Conservation (phyloP, 805 yeast species). For the Cyberlindnera japonica region DNA sequence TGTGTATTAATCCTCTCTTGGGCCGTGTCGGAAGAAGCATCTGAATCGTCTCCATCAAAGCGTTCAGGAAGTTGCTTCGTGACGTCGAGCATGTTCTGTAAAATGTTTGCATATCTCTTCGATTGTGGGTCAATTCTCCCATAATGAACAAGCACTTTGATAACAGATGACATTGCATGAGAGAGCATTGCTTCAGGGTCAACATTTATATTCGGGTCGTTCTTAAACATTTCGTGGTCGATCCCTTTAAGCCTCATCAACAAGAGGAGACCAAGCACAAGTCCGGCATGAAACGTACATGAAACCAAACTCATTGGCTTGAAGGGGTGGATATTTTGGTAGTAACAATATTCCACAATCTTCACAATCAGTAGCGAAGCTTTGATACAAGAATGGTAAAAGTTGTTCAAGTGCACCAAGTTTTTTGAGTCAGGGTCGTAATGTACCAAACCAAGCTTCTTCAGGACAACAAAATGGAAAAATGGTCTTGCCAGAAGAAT, state of each 20-base stretch:
- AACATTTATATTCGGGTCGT: slow-evolving; percentile 16
- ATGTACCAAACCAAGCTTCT: slow-evolving; percentile 20
- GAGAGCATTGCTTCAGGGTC: slow-evolving; percentile 16
- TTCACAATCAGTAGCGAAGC: slow-evolving; percentile 35
- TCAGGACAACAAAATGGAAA: slow-evolving; percentile 32
- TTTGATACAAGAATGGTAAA: slow-evolving; percentile 36
- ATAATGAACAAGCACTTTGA: slow-evolving; percentile 18
- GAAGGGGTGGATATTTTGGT: slow-evolving; percentile 32
- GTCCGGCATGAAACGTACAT: slow-evolving; percentile 35
- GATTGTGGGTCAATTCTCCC: slow-evolving; percentile 23
- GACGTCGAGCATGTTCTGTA: slow-evolving; percentile 20
- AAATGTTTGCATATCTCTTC: slow-evolving; percentile 15
- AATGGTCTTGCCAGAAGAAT: slow-evolving; percentile 40
- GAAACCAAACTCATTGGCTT: slow-evolving; percentile 36
- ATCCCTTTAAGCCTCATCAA: slow-evolving; percentile 21
- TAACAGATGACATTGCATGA: slow-evolving; percentile 22
- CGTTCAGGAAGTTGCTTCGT: slow-evolving; percentile 6
- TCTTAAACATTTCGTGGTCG: slow-evolving; percentile 19
- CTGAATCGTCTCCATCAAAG: slow-evolving; percentile 2
- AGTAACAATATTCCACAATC: slow-evolving; percentile 27
- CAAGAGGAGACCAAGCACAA: slow-evolving; percentile 33
- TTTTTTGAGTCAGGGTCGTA: slow-evolving; percentile 17
- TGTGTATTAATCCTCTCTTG: slow-evolving; percentile 13
- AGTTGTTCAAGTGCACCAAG: slow-evolving; percentile 21
- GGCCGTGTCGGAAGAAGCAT: slow-evolving; percentile 3